Evolutionary conservation across 176 grass and related monocot genomes (phyloP).

Genomic region (Paspalum vaginatum): DNA sequence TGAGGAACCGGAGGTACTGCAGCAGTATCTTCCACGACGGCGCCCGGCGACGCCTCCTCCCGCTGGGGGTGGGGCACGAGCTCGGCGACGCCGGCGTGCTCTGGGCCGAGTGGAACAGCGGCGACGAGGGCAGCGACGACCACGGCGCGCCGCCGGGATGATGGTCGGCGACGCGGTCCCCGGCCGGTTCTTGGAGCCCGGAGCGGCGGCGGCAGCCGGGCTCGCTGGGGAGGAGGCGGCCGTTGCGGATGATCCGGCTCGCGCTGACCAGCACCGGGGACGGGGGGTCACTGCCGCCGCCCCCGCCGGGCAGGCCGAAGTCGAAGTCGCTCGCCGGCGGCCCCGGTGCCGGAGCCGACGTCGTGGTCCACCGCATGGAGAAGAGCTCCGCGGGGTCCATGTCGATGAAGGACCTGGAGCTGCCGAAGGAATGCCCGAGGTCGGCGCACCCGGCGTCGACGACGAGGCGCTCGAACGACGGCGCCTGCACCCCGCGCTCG

Average conservation of each 20-base stretch:
- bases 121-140: constrained; percentile 43
- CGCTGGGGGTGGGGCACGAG: constrained; percentile 33
- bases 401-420: constrained; percentile 73
- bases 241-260: constrained; percentile 60
- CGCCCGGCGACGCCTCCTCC: not conserved
- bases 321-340: constrained; percentile 40
- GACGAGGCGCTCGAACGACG: constrained; percentile 1
- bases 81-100: constrained; percentile 60
- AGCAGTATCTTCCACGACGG: constrained; percentile 72
- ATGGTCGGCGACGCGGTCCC: not conserved
- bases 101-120: constrained; percentile 63
- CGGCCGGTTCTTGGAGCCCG: not conserved
- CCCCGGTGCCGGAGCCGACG: not conserved
- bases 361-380: constrained; percentile 78
- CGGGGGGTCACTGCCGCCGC: not conserved
- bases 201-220: not conserved
- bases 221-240: constrained; percentile 49
- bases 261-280: constrained; percentile 44
- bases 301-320: constrained; percentile 33
- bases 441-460: constrained; percentile 9
- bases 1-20: constrained; percentile 75
- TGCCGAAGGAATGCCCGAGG: constrained; percentile 41
- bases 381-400: constrained; percentile 72
- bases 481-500: constrained; percentile 10
- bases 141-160: not conserved